These are phyloP conservation scores for Aspergillus conjunctus DNA, from an alignment of 495 filamentous ascomycete genomes.

Conservation along the genomic window DNA sequence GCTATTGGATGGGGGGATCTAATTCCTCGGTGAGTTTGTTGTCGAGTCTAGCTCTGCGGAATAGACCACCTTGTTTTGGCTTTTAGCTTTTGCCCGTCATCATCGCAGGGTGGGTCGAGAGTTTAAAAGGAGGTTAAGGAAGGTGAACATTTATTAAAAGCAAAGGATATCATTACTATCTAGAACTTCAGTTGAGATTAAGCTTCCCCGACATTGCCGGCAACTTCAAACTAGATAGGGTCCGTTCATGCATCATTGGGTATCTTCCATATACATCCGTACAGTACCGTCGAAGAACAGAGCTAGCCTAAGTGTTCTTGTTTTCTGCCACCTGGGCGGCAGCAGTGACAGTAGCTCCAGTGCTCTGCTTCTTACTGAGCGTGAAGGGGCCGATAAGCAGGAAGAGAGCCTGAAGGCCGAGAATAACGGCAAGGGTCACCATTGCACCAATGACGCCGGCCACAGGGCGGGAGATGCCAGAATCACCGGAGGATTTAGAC, in stretches of 20 bases:
- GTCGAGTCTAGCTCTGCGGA: too few species aligned
- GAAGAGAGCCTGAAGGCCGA: conserved; percentile 48
- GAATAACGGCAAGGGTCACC: conserved; percentile 58
- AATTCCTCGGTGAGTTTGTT: too few species aligned
- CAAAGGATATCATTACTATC: not conserved
- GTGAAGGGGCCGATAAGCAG: conserved; percentile 47
- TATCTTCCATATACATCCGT: not conserved
- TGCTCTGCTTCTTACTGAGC: conserved; percentile 40
- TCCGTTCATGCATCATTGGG: not conserved
- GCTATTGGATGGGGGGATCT: too few species aligned
- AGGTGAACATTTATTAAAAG: too few species aligned
- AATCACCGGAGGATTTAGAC: conserved; percentile 18
- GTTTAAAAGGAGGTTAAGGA: too few species aligned
- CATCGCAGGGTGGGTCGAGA: too few species aligned
- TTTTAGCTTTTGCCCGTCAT: too few species aligned
- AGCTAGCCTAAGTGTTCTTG: conserved; percentile 5
- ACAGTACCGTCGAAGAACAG: not conserved
- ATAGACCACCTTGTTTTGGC: too few species aligned
- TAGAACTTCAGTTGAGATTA: not conserved
- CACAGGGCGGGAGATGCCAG: conserved; percentile 42
- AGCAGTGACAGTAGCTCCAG: conserved; percentile 12
- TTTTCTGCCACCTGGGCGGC: conserved; percentile 22
- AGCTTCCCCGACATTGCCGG: not conserved
- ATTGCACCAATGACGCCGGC: conserved; percentile 65
- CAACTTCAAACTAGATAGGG: too few species aligned